phyloP scores from a whole-genome alignment of 2,329 filamentous ascomycete species.

The Dactylellina cionopaga region DNA sequence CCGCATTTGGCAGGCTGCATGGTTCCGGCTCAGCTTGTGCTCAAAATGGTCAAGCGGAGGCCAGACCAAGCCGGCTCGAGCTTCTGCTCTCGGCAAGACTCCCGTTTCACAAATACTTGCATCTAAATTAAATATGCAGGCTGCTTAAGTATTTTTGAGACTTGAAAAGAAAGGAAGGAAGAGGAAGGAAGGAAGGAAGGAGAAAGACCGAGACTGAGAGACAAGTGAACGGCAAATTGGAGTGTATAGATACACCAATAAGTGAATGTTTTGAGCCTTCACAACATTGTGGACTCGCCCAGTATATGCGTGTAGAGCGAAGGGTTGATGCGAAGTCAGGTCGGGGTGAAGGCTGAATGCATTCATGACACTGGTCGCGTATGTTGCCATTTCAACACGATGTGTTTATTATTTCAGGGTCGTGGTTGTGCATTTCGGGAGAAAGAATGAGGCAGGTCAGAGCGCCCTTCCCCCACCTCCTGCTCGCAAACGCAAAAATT shows the following conservation, averaged over 20 bases:
- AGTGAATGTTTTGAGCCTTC: too few species aligned
- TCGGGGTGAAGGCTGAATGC: too few species aligned
- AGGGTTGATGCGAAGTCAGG: too few species aligned
- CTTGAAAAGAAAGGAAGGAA: not conserved
- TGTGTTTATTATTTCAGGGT: slow-evolving; percentile 5
- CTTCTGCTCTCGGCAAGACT: slow-evolving; percentile 23
- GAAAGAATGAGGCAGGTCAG: slow-evolving; percentile 23
- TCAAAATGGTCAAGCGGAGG: slow-evolving; percentile 8
- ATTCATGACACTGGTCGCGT: not conserved
- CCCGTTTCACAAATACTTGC: slow-evolving; percentile 17
- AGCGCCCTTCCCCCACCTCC: not conserved
- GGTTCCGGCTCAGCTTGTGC: slow-evolving; percentile 15
- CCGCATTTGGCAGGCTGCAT: slow-evolving; percentile 19
- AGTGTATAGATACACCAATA: too few species aligned
- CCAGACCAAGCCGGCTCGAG: slow-evolving; percentile 13
- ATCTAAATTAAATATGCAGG: too few species aligned
- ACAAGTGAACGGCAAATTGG: too few species aligned
- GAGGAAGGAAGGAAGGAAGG: not conserved
- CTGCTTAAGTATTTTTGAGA: too few species aligned
- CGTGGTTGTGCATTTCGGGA: slow-evolving; percentile 11
- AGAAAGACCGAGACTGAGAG: too few species aligned
- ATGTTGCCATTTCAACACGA: slow-evolving; percentile 27
- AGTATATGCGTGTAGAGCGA: too few species aligned
- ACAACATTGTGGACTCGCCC: too few species aligned
- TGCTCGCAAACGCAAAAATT: slow-evolving; percentile 27